These are phyloP conservation scores for Prosopis cineraria DNA, from an alignment of 306 rosid species.

Conservation along the genomic window DNA sequence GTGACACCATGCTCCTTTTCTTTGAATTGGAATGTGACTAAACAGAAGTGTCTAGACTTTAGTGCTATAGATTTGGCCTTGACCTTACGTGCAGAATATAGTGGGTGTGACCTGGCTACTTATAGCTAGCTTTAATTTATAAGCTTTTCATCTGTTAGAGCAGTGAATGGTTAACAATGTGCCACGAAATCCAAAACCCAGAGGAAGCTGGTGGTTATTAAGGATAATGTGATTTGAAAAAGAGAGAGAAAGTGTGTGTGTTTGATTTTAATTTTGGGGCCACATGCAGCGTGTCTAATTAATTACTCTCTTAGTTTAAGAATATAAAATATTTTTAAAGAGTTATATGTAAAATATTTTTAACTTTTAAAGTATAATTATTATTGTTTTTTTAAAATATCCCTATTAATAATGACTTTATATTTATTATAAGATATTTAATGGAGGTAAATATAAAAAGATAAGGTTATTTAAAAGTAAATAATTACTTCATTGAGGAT, in stretches of 20 bases:
- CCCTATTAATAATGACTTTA: no score
- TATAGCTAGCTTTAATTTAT: neutral
- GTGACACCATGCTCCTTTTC: constrained; percentile 31
- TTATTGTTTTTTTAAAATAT: no score
- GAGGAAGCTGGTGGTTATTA: neutral
- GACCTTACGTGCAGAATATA: neutral
- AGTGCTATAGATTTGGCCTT: neutral
- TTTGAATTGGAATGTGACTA: neutral
- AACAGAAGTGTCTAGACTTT: neutral
- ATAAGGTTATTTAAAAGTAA: no score
- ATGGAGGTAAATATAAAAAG: no score
- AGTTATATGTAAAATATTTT: no score
- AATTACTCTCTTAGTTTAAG: no score
- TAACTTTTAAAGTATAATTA: no score
- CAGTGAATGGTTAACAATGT: neutral
- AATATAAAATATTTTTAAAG: no score
- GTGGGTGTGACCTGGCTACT: neutral
- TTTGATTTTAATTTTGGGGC: neutral
- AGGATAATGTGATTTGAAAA: neutral
- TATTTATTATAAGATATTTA: no score
- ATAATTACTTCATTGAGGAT: no score
- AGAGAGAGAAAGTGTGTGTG: neutral
- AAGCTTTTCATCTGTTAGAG: neutral
- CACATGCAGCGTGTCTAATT: no score
- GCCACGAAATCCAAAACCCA: neutral